Conservation (phyloP, 2,329 filamentous ascomycete species). For the Calonectria pteridis region DNA sequence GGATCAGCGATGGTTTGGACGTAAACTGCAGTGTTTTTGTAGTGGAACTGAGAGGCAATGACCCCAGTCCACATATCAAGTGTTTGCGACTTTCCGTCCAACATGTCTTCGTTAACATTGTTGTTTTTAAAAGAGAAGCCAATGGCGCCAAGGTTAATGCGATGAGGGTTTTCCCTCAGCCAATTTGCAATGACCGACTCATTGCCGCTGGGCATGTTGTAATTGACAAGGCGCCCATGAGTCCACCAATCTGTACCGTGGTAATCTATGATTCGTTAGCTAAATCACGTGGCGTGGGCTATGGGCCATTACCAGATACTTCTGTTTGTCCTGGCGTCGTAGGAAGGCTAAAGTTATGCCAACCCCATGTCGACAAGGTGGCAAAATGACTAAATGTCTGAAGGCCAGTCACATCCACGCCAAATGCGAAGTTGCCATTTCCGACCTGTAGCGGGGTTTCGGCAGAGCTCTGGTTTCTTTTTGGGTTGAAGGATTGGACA, state of each 20-base stretch:
- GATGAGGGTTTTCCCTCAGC: background rate
- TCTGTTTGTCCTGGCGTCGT: background rate
- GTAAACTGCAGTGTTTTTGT: background rate
- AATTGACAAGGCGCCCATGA: background rate
- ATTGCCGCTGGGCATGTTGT: background rate
- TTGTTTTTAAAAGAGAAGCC: background rate
- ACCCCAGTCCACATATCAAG: background rate
- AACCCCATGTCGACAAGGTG: background rate
- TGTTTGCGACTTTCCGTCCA: background rate
- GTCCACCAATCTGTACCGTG: background rate
- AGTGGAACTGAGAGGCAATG: background rate
- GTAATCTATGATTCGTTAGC: background rate
- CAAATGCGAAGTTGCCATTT: constrained; percentile 1
- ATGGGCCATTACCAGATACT: background rate
- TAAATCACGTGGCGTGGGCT: too few relatives aligned
- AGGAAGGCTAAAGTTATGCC: constrained; percentile 2
- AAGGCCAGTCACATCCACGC: background rate
- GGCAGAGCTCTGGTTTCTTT: background rate
- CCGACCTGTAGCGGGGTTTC: background rate
- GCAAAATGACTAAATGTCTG: background rate
- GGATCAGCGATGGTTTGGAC: background rate
- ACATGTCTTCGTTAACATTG: background rate
- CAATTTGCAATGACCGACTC: background rate
- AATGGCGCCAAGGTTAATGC: background rate
- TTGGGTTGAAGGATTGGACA: background rate